Evolutionary conservation across 192 early-diverging fungal genomes (phyloP).

Genomic region (Endogone sp.): DNA sequence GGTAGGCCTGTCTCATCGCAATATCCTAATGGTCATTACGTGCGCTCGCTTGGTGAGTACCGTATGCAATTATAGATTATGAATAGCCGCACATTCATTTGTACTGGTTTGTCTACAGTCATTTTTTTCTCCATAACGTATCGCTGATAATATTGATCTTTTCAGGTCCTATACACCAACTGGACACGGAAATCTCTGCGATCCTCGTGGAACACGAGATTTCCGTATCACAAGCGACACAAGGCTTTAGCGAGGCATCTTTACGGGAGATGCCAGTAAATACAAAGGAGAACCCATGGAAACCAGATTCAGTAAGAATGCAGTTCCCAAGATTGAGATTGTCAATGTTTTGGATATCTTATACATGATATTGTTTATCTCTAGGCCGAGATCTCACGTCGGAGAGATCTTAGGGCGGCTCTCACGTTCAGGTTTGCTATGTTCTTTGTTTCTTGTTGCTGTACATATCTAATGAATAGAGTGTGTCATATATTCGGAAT

Average conservation of each 20-base stretch:
- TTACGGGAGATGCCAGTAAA: conserved; percentile 66
- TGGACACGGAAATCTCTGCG: conserved; percentile 72
- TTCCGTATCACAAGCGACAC: conserved; percentile 67
- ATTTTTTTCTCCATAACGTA: too few species aligned
- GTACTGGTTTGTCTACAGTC: too few species aligned
- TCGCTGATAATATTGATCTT: too few species aligned
- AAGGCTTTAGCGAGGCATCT: conserved; percentile 59
- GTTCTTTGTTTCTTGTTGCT: too few species aligned
- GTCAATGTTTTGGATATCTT: conserved; percentile 25
- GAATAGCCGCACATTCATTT: too few species aligned
- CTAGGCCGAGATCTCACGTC: conserved; percentile 16
- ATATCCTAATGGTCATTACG: conserved; percentile 77
- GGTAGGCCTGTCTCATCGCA: conserved; percentile 56
- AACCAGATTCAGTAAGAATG: conserved; percentile 37
- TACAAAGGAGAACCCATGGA: conserved; percentile 48
- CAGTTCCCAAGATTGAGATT: conserved; percentile 33
- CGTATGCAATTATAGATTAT: neutral
- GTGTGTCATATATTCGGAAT: too few species aligned
- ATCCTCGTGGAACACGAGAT: conserved; percentile 77
- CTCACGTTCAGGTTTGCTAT: conserved; percentile 1
- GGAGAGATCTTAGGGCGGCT: conserved; percentile 27
- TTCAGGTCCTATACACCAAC: conserved; percentile 52
- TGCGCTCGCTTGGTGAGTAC: conserved; percentile 47
- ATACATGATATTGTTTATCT: conserved; percentile 4
- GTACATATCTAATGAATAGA: too few species aligned